Base-by-base conservation (phyloP, 2,329 filamentous ascomycete species). In the Aspergillus sp. region DNA sequence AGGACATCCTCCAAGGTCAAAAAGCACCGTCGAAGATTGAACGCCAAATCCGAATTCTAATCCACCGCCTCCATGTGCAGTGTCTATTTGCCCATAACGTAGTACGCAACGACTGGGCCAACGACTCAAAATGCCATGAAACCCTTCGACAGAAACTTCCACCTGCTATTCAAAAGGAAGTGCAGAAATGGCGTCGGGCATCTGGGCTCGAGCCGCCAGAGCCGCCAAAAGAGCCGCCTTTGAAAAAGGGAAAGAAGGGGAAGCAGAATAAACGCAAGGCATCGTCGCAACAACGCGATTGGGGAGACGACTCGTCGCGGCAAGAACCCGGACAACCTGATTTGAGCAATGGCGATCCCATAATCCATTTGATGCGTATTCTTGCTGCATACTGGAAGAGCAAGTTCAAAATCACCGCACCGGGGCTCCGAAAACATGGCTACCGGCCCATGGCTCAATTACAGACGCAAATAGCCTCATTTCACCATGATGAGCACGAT, bases 321-420 rank as follows among this genome's bases (percentile, higher is more conserved):
- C 75, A 91, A 1, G 90, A 93, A 64, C 83, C 84, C 21, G 89
- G 88, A 0, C 81, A 82, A 24, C 84, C 90, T 4, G 90, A 96
- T 66, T 83, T 93, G 79, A 95, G 90, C 70, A 84, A 86, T 43
- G 91, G 91, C 0, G 93, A 97, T 72, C 92, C 93, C 0, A 75
- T 96, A 5, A 84, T 93, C 53, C 82, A 87, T 21, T 79, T 98
- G 4, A 80, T 98, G 68, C 89, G 89, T 66, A 81, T 86, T 3
- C 76, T 99, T n/a, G 81, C 88, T 9, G 84, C 87, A 1, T 97
- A 91, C 81, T 99, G 95, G 95, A 92, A 88, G 70, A 89, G 92
- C 66, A 83, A 87, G 35, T 99, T 96, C 73, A 84, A 80, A 1
- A 81, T 95, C 44, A 91, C 86, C 0, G 84, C 88, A 0, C 91